Conservation (phyloP, 2,329 filamentous ascomycete species). For the Hypoxylon sp. region DNA sequence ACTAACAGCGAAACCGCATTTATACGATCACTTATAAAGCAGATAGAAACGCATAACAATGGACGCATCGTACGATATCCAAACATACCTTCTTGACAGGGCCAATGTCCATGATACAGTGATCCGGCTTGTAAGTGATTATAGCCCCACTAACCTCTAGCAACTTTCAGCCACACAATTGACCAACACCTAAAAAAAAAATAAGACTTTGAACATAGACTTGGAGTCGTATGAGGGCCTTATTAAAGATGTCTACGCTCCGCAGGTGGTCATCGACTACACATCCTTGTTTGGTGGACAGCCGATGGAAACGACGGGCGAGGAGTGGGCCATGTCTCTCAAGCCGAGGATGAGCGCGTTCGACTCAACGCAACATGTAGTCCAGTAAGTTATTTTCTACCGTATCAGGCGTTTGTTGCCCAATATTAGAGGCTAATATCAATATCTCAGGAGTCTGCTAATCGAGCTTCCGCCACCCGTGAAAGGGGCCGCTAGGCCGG, state of each 20-base stretch:
- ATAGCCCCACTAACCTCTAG: not conserved
- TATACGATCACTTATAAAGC: not conserved
- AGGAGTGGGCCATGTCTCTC: constrained; percentile 47
- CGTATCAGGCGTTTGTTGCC: not conserved
- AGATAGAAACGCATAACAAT: constrained; percentile 20
- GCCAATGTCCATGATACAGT: constrained; percentile 55
- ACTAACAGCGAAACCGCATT: not conserved
- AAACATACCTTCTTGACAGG: constrained; percentile 54
- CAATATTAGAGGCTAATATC: not conserved
- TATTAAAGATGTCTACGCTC: constrained; percentile 50
- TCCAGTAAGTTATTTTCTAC: constrained; percentile 33
- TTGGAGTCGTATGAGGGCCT: constrained; percentile 43
- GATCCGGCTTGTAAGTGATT: constrained; percentile 46
- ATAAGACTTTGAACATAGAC: constrained; percentile 52
- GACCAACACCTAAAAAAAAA: not conserved
- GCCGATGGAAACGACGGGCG: constrained; percentile 38
- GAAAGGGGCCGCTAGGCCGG: constrained; percentile 37
- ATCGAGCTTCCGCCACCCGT: constrained; percentile 49
- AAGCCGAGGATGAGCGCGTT: constrained; percentile 40
- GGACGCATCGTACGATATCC: constrained; percentile 51
- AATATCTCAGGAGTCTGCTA: constrained; percentile 41
- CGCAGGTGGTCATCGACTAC: constrained; percentile 52
- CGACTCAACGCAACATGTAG: constrained; percentile 49
- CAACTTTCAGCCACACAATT: not conserved
- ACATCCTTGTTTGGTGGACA: constrained; percentile 52